Conservation (phyloP, 176 grass and related monocot genomes). For the Ensete glaucum region DNA sequence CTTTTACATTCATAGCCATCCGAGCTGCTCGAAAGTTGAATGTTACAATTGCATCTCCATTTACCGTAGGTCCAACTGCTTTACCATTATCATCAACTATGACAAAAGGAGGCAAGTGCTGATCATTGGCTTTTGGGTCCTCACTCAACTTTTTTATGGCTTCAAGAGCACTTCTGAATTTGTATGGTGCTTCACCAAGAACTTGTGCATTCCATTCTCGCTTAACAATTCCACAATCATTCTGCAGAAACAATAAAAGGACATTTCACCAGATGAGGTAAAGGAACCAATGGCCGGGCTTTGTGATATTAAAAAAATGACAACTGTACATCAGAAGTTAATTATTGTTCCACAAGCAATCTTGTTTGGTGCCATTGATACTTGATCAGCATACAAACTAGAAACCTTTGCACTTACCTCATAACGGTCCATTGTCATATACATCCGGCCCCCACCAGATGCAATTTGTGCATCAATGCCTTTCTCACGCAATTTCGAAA, state of each 20-base stretch:
- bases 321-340: no score
- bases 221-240: slow-evolving; percentile 84
- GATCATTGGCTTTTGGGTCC: slow-evolving; percentile 55
- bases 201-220: slow-evolving; percentile 93
- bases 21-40: slow-evolving; percentile 89
- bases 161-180: slow-evolving; percentile 71
- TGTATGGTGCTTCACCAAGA: slow-evolving; percentile 85
- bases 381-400: no score
- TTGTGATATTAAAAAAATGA: neutral
- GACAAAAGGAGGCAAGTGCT: slow-evolving; percentile 80
- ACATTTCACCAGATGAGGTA: neutral
- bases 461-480: slow-evolving; percentile 75
- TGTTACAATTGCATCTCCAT: slow-evolving; percentile 89
- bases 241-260: slow-evolving; percentile 27
- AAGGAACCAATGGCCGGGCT: no score
- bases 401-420: slow-evolving; percentile 37
- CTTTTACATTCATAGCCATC: slow-evolving; percentile 81
- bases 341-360: no score
- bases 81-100: slow-evolving; percentile 77
- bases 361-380: no score
- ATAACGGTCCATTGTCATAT: slow-evolving; percentile 90
- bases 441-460: slow-evolving; percentile 87
- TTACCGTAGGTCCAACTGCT: slow-evolving; percentile 62
- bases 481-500: slow-evolving; percentile 49
- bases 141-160: slow-evolving; percentile 75